phyloP scores from a whole-genome alignment of 352 stramenopile species.

The Peronospora farinosa region DNA sequence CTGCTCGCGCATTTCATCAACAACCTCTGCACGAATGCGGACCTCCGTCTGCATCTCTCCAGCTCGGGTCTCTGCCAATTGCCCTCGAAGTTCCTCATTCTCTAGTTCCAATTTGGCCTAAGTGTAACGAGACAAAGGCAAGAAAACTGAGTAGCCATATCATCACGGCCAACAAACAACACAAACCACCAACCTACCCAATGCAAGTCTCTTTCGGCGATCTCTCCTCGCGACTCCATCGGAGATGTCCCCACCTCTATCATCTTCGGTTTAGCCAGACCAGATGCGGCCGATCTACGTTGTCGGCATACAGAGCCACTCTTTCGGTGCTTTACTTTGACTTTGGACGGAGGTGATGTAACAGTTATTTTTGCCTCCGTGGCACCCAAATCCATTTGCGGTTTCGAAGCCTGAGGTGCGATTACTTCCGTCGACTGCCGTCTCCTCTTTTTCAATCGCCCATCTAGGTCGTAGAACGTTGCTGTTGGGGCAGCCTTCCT shows the following conservation, averaged over 20 bases:
- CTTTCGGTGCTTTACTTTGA: conserved; percentile 13
- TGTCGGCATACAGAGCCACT: conserved; percentile 14
- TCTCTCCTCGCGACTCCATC: conserved; percentile 26
- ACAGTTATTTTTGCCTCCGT: conserved; percentile 5
- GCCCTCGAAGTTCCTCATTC: conserved; percentile 52
- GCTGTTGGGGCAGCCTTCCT: conserved; percentile 30
- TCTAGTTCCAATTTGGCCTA: conserved; percentile 50
- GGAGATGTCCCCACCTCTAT: conserved; percentile 24
- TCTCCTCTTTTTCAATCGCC: conserved; percentile 38
- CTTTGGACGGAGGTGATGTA: conserved; percentile 2
- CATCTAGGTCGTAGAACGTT: conserved; percentile 49
- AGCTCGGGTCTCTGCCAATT: conserved; percentile 42
- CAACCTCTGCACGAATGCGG: conserved; percentile 54
- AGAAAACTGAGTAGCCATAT: conserved; percentile 1
- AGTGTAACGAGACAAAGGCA: not conserved
- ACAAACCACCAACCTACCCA: conserved; percentile 8
- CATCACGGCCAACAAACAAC: not conserved
- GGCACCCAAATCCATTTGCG: conserved; percentile 4
- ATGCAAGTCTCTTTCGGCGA: conserved; percentile 27
- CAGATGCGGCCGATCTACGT: conserved; percentile 1
- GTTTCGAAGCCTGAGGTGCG: conserved; percentile 1
- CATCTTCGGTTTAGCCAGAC: conserved; percentile 13
- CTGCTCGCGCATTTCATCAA: conserved; percentile 62
- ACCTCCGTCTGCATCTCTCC: conserved; percentile 61
- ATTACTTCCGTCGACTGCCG: conserved; percentile 22